Base-by-base conservation (phyloP, 371 early-diverging fungal genomes). In the Antonospora locustae region DNA sequence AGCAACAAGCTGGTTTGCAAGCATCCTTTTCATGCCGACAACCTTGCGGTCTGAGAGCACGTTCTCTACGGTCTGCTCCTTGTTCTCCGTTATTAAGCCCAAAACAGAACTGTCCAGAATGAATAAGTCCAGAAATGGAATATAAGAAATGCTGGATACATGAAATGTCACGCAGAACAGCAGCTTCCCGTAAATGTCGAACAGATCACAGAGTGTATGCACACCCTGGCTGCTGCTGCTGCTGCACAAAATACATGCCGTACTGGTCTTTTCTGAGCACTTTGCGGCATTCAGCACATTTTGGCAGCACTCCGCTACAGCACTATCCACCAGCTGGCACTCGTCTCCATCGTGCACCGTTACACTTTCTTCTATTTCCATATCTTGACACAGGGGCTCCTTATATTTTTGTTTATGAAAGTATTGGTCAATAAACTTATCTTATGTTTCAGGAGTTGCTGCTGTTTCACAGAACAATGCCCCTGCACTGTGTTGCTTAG, bases 1-100 rank as follows among this genome's bases (percentile, higher is more conserved):
- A 2, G 56, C 63, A 9, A 56, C 30, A n/a, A 63, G 34, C 37
- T 63, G 56, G 16, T 56, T 27, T 22, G 24, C 32, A 7, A 58
- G 19, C 2, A 44, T 19, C 27, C 44, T 36, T 20, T 38, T 58
- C 28, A 50, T 51, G 19, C 50, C 50, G 0, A 32, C 32, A 24
- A 41, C 44, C 20, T 41, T 50, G 19, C 27, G 49, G 27, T 41
- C 49, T 16, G 17, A 32, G n/a, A 50, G 32, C 16, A 58, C 17
- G 34, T 30, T 23, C 17, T 28, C 32, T 2, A 58, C 38, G n/a
- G 22, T 32, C 1, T 14, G 7, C 12, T 17, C 34, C 2, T 50
- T 51, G 11, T 30, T 27, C 1, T 17, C 1, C 12, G 3, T 23
- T 23, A 50, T 14, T 19, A 41, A 49, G 34, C 34, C 29, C 38